Conservation (phyloP, 495 filamentous ascomycete genomes). For the Aspergillus avenaceus region DNA sequence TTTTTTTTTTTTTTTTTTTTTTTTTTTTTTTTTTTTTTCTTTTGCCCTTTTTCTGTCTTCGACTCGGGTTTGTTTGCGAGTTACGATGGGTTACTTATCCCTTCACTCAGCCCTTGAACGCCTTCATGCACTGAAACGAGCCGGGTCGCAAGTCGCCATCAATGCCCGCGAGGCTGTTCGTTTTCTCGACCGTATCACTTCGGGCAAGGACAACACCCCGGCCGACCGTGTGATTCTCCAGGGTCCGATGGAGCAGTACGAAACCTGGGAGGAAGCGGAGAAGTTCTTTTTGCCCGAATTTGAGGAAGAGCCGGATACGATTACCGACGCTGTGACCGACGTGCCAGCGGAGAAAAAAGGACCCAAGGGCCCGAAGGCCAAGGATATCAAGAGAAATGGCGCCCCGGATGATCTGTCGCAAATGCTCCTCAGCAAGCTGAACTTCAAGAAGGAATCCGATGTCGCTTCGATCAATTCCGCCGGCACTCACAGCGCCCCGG, state of each 20-base stretch:
- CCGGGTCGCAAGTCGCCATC: slow-evolving; percentile 49
- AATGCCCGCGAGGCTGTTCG: slow-evolving; percentile 62
- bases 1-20: neutral
- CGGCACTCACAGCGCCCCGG: slow-evolving; percentile 41
- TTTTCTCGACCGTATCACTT: slow-evolving; percentile 62
- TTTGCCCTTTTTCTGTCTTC: slow-evolving; percentile 1
- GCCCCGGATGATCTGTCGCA: slow-evolving; percentile 41
- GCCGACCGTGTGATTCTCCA: slow-evolving; percentile 48
- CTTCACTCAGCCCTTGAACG: slow-evolving; percentile 49
- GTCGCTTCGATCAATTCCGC: slow-evolving; percentile 46
- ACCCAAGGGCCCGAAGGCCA: slow-evolving; percentile 9
- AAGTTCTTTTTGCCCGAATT: slow-evolving; percentile 54
- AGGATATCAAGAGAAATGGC: slow-evolving; percentile 13
- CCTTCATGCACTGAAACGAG: slow-evolving; percentile 54
- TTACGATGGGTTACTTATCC: neutral
- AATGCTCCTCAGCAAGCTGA: slow-evolving; percentile 50
- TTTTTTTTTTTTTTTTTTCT: slow-evolving; percentile 3
- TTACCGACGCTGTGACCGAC: slow-evolving; percentile 13
- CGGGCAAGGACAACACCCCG: slow-evolving; percentile 46
- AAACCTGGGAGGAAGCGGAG: slow-evolving; percentile 59
- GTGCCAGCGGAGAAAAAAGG: slow-evolving; percentile 14
- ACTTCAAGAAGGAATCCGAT: slow-evolving; percentile 46
- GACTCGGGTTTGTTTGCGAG: too few relatives aligned
- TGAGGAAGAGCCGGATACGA: slow-evolving; percentile 39
- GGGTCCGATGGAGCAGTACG: slow-evolving; percentile 55